Percentiles rank a stretch among this genome's conserved stretches.
Conservation (phyloP, 768 basidiomycete genomes). For the Tylopilus intermedius region DNA sequence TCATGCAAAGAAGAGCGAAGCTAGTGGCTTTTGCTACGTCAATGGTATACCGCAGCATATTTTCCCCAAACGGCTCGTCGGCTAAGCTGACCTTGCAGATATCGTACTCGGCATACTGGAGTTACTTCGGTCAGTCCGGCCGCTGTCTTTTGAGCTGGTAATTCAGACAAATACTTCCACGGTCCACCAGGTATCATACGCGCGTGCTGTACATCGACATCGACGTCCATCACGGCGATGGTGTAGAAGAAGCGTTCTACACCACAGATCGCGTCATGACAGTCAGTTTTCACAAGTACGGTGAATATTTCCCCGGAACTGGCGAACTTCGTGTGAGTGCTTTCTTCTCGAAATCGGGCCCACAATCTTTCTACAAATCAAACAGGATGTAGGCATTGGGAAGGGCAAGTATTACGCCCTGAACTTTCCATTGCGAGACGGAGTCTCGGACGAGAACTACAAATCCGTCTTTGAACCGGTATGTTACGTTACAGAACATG, state of each 20-base stretch:
- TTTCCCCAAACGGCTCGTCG: not conserved
- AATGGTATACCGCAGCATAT: constrained; percentile 55
- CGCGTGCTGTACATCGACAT: constrained; percentile 98
- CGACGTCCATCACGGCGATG: constrained; percentile 98
- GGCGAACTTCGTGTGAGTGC: constrained; percentile 82
- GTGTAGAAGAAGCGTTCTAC: constrained; percentile 99
- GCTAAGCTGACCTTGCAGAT: constrained; percentile 45
- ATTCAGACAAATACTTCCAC: not conserved
- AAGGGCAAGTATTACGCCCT: constrained; percentile 93
- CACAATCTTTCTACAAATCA: constrained; percentile 9
- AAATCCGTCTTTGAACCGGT: constrained; percentile 94
- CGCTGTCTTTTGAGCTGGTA: not conserved
- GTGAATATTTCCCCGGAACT: constrained; percentile 98
- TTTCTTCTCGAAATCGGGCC: not conserved
- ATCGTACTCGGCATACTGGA: constrained; percentile 97
- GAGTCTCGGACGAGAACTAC: constrained; percentile 93
- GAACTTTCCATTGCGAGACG: constrained; percentile 93
- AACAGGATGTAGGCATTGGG: constrained; percentile 83
- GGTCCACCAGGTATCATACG: constrained; percentile 67
- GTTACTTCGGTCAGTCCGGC: constrained; percentile 61
- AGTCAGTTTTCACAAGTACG: constrained; percentile 96
- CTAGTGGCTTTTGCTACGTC: constrained; percentile 98
- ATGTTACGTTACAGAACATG: constrained; percentile 25
- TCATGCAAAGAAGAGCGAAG: constrained; percentile 98
- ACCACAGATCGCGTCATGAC: constrained; percentile 99